These are phyloP conservation scores for Tricholoma hemisulphureum DNA, from an alignment of 768 basidiomycete species.

Conservation along the genomic window DNA sequence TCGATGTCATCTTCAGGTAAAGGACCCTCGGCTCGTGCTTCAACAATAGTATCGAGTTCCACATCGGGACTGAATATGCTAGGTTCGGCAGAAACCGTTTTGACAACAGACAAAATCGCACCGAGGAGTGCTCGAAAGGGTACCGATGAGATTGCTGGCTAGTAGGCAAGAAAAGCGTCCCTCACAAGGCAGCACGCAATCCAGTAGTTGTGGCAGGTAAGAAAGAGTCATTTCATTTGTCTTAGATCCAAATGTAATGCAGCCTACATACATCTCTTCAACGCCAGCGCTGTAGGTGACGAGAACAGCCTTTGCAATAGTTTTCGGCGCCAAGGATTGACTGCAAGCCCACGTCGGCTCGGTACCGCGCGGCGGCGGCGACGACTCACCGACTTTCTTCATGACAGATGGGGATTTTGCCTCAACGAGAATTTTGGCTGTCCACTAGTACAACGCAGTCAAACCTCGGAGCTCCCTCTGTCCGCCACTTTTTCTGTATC, in stretches of 20 bases:
- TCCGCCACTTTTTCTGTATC: constrained; percentile 9
- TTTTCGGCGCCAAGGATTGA: constrained; percentile 14
- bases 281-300: no score
- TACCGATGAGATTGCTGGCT: constrained; percentile 18
- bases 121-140: constrained; percentile 21
- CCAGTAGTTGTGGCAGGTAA: constrained; percentile 21
- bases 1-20: no score
- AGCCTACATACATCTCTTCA: no score
- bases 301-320: no score
- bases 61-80: constrained; percentile 15
- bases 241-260: no score
- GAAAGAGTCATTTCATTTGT: constrained; percentile 17
- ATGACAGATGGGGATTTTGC: constrained; percentile 21
- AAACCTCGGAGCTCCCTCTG: constrained; percentile 13
- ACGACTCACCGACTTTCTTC: constrained; percentile 11
- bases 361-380: constrained; percentile 6
- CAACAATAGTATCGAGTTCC: constrained; percentile 16
- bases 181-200: constrained; percentile 22
- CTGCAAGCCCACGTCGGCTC: constrained; percentile 10
- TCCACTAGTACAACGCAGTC: constrained; percentile 14
- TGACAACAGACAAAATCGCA: constrained; percentile 19
- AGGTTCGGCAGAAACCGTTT: constrained; percentile 11
- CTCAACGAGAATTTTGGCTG: constrained; percentile 10
- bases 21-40: constrained; percentile 15
- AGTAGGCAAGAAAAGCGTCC: constrained; percentile 21